phyloP scores from a whole-genome alignment of 148 eudicot genomes.

The Camellia granthamiana region DNA sequence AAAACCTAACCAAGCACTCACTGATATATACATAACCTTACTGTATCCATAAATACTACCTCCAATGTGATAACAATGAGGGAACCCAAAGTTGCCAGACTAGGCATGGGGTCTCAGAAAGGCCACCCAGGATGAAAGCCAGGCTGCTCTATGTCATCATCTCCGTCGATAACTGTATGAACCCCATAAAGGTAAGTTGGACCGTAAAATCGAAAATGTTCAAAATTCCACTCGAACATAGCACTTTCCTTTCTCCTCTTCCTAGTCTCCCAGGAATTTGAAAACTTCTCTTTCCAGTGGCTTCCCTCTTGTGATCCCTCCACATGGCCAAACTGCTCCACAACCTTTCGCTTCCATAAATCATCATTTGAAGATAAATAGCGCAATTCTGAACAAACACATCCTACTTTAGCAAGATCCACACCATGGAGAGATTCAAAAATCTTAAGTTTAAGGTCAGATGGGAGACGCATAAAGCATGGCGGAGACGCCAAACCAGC shows the following conservation, averaged over 20 bases:
- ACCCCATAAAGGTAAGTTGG: slow-evolving; percentile 32
- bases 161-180: slow-evolving; percentile 59
- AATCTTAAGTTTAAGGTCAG: slow-evolving; percentile 74
- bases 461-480: slow-evolving; percentile 71
- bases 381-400: slow-evolving; percentile 60
- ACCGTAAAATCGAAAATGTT: slow-evolving; percentile 21
- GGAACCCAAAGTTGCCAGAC: not conserved
- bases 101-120: slow-evolving; percentile 9
- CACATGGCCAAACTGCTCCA: slow-evolving; percentile 55
- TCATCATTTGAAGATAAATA: slow-evolving; percentile 56
- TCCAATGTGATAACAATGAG: not conserved
- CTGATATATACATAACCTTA: not conserved
- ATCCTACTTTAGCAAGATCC: slow-evolving; percentile 56
- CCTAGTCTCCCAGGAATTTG: slow-evolving; percentile 37
- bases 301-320: slow-evolving; percentile 23
- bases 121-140: not conserved
- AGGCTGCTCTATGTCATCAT: slow-evolving; percentile 37
- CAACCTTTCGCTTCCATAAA: slow-evolving; percentile 68
- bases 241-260: slow-evolving; percentile 39
- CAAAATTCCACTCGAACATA: slow-evolving; percentile 10
- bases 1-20: not conserved
- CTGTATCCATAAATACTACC: not conserved
- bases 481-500: slow-evolving; percentile 63
- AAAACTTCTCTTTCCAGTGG: slow-evolving; percentile 62
- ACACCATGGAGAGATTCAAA: slow-evolving; percentile 61